These are phyloP conservation scores for Acacia melanoxylon DNA, from an alignment of 306 rosid species.

Conservation along the genomic window DNA sequence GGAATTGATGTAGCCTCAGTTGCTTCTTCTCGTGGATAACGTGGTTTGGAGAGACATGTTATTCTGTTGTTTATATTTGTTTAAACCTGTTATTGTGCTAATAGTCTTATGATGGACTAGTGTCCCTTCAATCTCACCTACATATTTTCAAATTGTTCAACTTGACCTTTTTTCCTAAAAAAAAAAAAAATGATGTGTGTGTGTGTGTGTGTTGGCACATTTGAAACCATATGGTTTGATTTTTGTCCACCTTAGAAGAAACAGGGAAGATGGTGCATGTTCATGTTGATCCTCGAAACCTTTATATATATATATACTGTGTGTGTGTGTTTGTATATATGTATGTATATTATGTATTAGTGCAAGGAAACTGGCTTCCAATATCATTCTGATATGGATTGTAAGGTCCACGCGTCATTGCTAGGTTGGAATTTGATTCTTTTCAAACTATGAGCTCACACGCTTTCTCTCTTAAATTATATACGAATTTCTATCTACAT, in stretches of 20 bases:
- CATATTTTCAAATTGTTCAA: neutral
- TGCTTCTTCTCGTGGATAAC: too few relatives aligned
- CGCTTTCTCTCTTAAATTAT: constrained; percentile 6
- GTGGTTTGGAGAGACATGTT: too few relatives aligned
- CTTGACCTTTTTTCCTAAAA: neutral
- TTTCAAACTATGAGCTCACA: constrained; percentile 34
- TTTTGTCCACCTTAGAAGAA: constrained; percentile 11
- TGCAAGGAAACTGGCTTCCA: constrained; percentile 62
- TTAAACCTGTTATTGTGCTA: neutral
- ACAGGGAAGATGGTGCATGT: neutral
- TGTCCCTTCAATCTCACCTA: neutral
- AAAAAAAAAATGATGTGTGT: too few relatives aligned
- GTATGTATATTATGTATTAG: neutral
- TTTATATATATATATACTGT: neutral
- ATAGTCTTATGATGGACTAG: neutral
- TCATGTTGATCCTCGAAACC: neutral
- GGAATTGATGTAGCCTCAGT: too few relatives aligned
- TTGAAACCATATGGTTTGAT: neutral
- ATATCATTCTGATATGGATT: constrained; percentile 17
- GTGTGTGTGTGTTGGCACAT: neutral
- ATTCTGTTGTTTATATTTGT: too few relatives aligned
- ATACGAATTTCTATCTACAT: neutral
- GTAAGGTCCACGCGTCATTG: constrained; percentile 78
- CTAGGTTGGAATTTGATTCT: constrained; percentile 52
- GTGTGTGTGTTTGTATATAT: neutral